Base-by-base conservation (phyloP, 108 stramenopile genomes). In the Skeletonema menzelii region DNA sequence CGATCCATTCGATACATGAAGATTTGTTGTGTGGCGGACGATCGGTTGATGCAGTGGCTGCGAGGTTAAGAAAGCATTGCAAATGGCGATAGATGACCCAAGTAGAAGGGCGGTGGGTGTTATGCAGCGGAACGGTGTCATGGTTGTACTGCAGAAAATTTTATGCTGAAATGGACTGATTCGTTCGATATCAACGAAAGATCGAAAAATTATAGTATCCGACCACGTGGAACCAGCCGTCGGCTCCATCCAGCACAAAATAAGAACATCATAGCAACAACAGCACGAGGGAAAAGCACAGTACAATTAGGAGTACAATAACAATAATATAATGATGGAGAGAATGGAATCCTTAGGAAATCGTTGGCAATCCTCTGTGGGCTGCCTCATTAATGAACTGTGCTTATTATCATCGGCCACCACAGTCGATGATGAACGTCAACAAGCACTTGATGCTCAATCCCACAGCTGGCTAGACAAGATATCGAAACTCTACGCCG, bases 391-490 rank as follows among this genome's bases (percentile, higher is more conserved):
- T n/a, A 46, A 24, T 44, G 64, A 73, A 26, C 20, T 64, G 0
- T 2, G n/a, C 15, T 35, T 11, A 67, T 56, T 22, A 56, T 15
- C 67, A 58, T 14, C 0, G 11, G 11, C 35, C 57, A 27, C 26
- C 27, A 12, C 65, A 31, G 13, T 65, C 20, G 38, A 30, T 38
- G 13, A 56, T 13, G n/a, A 64, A 34, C 20, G 32, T 56, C 72
- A 42, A 14, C 26, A 53, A 22, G 55, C 27, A 38, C 26, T 63
- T 30, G 53, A 63, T 24, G 56, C 63, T 2, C 8, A 56, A 58
- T 71, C 77, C 4, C 38, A 78, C 31, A 67, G 34, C 20, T 93
- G 92, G 92, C 83, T 86, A 38, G 72, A 86, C 12, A 79, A 77
- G 37, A 26, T 93, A 27, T 65, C 53, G 31, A 22, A 67, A 3